Evolutionary conservation across 495 filamentous ascomycete species (phyloP).

Genomic region (Terfezia boudieri): DNA sequence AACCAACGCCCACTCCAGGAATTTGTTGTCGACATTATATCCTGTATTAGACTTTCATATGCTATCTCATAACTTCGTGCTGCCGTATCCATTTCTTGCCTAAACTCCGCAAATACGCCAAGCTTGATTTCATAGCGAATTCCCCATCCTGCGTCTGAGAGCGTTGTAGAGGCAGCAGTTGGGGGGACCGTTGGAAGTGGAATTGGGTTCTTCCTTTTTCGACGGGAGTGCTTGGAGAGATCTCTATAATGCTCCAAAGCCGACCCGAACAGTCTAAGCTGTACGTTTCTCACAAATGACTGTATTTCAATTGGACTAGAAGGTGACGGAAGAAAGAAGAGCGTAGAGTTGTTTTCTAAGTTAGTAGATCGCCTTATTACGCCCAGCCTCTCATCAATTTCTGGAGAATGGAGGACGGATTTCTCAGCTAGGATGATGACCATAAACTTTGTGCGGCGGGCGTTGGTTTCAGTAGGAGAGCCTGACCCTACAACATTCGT

Average conservation of each 20-base stretch:
- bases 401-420: constrained; percentile 32
- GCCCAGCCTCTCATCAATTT: constrained; percentile 52
- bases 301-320: constrained; percentile 35
- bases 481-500: constrained; percentile 1
- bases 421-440: constrained; percentile 57
- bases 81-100: constrained; percentile 73
- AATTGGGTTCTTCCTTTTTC: constrained; percentile 45
- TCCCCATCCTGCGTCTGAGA: constrained; percentile 74
- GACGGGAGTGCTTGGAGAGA: constrained; percentile 62
- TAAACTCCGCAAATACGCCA: constrained; percentile 70
- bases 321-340: constrained; percentile 54
- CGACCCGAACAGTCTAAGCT: constrained; percentile 35
- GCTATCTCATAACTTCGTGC: constrained; percentile 61
- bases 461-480: constrained; percentile 9
- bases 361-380: constrained; percentile 55
- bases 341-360: constrained; percentile 48
- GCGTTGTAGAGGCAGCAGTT: constrained; percentile 54
- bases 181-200: constrained; percentile 71
- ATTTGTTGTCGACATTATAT: constrained; percentile 68
- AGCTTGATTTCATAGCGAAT: constrained; percentile 84
- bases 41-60: constrained; percentile 57
- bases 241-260: constrained; percentile 75
- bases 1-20: constrained; percentile 74
- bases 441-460: constrained; percentile 26
- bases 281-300: constrained; percentile 40